These are phyloP conservation scores for Erysiphe pisi DNA, from an alignment of 2,329 filamentous ascomycete genomes.

Conservation along the genomic window DNA sequence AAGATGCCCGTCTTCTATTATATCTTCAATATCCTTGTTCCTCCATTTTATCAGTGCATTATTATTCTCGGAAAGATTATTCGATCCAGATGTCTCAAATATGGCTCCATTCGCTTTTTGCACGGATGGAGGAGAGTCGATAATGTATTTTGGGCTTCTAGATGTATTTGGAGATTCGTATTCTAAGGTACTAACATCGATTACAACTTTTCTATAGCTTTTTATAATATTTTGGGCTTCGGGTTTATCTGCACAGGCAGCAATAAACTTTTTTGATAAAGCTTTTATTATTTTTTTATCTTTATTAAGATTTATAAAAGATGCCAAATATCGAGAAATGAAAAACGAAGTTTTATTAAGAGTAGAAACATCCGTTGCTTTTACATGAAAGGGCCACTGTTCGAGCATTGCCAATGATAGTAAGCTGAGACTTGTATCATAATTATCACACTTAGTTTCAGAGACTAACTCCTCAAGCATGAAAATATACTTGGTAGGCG, in stretches of 20 bases:
- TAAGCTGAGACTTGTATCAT: conserved; percentile 47
- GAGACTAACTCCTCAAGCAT: conserved; percentile 46
- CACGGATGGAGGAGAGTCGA: not conserved
- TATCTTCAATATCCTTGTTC: conserved; percentile 64
- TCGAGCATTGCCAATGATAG: conserved; percentile 61
- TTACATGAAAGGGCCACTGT: conserved; percentile 61
- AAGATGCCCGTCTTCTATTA: conserved; percentile 66
- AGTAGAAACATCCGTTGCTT: conserved; percentile 41
- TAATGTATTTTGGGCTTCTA: not conserved
- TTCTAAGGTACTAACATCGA: conserved; percentile 32
- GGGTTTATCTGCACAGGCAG: conserved; percentile 38
- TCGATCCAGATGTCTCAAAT: not conserved
- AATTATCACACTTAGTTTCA: conserved; percentile 35
- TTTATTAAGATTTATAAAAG: conserved; percentile 46
- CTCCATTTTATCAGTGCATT: conserved; percentile 54
- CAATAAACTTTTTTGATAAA: conserved; percentile 40
- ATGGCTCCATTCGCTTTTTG: not conserved
- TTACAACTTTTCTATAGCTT: conserved; percentile 33
- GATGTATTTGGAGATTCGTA: conserved; percentile 14
- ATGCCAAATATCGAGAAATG: conserved; percentile 48
- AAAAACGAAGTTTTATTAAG: conserved; percentile 46
- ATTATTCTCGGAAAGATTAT: conserved; percentile 39
- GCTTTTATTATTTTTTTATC: conserved; percentile 41
- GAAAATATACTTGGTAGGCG: conserved; percentile 75
- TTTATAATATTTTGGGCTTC: conserved; percentile 35